Evolutionary conservation across 805 yeast species (phyloP), one percentile per base, ranked within the genome.

Genomic region (Ogataea glucozyma): DNA sequence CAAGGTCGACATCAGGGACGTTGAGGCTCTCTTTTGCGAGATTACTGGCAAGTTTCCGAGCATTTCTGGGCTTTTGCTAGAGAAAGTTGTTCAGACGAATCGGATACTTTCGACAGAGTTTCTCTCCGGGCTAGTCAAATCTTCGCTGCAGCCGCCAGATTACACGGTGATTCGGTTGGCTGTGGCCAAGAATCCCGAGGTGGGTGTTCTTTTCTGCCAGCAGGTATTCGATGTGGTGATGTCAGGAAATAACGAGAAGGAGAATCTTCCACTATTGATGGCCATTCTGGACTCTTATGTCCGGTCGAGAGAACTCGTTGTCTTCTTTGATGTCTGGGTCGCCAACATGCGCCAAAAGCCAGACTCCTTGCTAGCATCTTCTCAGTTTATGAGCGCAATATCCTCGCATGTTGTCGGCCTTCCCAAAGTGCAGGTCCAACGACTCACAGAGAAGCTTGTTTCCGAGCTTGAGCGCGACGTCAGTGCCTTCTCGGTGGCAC

Each of bases 261-360:
- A 32, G 7, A 16, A 31, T 10, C 26, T 31, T 17, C 8, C 18
- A 1, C 20, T 55, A 3, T 7, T 45, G 9, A 34, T 31, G 10
- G 42, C 52, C 3, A 26, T 62, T 11, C 41, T 63, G 37, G 62
- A 66, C 12, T 75, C 83, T 17, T 76, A 71, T 56, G 64, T 70
- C 9, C 75, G 69, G 51, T 81, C 81, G 4, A 76, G 90, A 68
- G 88, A 82, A 41, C 64, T 78, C 20, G 61, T 61, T 3, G 56
- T 63, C 4, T 83, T 83, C 49, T 65, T 78, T 38, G 58, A 65
- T 6, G 49, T 70, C 10, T 81, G 84, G 80, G 60, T 64, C 12
- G 36, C 37, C 21, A 12, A 44, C 44, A 43, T 40, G 12, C 26
- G 14, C 10, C 12, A n/a, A 3, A 14, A 66, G 57, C n/a, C 11